Evolutionary conservation across 345 rosid species (phyloP).

Genomic region (Angophora floribunda): DNA sequence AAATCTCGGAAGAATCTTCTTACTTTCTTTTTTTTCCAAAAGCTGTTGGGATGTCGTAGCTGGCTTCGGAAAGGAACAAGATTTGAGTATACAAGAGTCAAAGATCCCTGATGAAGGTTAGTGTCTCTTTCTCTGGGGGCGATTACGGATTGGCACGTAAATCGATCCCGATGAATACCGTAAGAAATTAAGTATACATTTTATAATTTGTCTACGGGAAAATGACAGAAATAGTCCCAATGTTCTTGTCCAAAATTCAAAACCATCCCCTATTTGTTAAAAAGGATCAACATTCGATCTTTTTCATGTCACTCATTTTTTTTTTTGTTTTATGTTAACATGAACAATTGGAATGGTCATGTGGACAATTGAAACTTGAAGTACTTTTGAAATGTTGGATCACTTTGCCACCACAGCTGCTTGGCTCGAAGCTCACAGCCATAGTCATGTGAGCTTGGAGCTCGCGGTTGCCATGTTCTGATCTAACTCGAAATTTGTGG

Average conservation of each 20-base stretch:
- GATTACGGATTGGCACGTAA: background rate
- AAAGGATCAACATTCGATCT: background rate
- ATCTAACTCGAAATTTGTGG: background rate
- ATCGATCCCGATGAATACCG: background rate
- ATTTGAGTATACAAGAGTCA: constrained; percentile 3
- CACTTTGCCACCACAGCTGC: background rate
- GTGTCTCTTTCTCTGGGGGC: background rate
- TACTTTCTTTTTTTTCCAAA: background rate
- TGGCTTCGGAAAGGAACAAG: background rate
- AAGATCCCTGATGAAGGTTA: constrained; percentile 11
- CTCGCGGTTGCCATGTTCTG: background rate
- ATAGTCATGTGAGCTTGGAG: background rate
- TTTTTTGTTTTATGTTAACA: background rate
- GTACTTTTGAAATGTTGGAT: background rate
- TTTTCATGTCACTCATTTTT: background rate
- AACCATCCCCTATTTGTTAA: background rate
- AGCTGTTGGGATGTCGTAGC: background rate
- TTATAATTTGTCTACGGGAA: background rate
- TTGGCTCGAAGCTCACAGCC: background rate
- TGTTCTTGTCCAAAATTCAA: background rate
- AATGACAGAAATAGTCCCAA: background rate
- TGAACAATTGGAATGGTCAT: background rate
- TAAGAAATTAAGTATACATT: background rate
- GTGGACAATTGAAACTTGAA: background rate
- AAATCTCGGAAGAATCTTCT: background rate